phyloP scores from a whole-genome alignment of 345 rosid genomes.

The Cardamine chenopodiifolia region DNA sequence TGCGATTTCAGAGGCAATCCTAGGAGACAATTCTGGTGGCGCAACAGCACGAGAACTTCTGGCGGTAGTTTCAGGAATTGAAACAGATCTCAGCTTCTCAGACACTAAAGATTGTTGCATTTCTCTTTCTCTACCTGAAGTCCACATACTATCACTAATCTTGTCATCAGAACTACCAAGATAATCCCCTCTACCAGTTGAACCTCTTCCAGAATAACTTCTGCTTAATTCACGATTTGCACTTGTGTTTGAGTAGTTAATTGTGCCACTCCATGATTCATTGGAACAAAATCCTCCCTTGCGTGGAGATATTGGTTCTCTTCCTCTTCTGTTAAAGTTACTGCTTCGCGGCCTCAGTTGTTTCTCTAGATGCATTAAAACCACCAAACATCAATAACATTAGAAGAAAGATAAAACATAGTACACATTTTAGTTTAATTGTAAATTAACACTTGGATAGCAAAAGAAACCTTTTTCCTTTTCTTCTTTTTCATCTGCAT shows the following conservation, averaged over 20 bases:
- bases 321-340: slow-evolving; percentile 68
- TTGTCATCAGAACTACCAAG: slow-evolving; percentile 55
- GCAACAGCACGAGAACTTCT: slow-evolving; percentile 46
- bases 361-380: slow-evolving; percentile 55
- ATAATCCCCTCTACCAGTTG: slow-evolving; percentile 60
- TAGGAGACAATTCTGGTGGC: slow-evolving; percentile 53
- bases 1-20: slow-evolving; percentile 49
- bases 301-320: slow-evolving; percentile 80
- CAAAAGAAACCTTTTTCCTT: slow-evolving; percentile 67
- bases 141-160: slow-evolving; percentile 58
- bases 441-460: not conserved
- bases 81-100: slow-evolving; percentile 58
- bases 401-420: slow-evolving; percentile 22
- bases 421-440: not conserved
- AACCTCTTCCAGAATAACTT: slow-evolving; percentile 65
- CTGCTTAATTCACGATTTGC: slow-evolving; percentile 63
- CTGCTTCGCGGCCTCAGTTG: slow-evolving; percentile 60
- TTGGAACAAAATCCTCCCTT: slow-evolving; percentile 61
- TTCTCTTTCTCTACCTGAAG: slow-evolving; percentile 64
- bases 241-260: slow-evolving; percentile 54
- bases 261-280: slow-evolving; percentile 71
- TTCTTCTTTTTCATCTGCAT: slow-evolving; percentile 65
- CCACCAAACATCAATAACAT: slow-evolving; percentile 26
- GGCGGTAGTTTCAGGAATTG: slow-evolving; percentile 50
- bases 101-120: slow-evolving; percentile 51